Evolutionary conservation across 176 grass and related monocot genomes (phyloP).

Genomic region (Panicum miliaceum): DNA sequence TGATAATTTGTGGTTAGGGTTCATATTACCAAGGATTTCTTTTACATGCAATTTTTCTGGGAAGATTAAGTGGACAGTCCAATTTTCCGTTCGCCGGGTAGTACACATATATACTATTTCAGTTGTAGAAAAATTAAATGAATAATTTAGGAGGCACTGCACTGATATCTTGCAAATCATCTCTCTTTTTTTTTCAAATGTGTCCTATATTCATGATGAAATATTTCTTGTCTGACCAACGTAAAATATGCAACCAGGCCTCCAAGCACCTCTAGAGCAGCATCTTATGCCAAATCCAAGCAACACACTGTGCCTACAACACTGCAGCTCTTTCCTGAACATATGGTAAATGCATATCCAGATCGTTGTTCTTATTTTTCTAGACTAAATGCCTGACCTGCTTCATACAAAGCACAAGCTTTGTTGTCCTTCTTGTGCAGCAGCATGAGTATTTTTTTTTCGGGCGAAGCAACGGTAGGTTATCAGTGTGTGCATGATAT

Average conservation of each 20-base stretch:
- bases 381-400: not conserved
- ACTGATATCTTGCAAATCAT: not conserved
- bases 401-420: not conserved
- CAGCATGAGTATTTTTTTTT: no score
- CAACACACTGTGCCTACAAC: not conserved
- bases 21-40: not conserved
- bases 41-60: not conserved
- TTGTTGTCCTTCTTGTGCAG: not conserved
- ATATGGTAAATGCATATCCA: not conserved
- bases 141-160: not conserved
- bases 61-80: not conserved
- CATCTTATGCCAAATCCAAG: constrained; percentile 12
- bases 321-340: not conserved
- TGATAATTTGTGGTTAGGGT: not conserved
- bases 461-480: not conserved
- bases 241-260: not conserved
- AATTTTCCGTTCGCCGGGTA: not conserved
- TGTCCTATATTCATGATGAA: not conserved
- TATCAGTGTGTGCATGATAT: not conserved
- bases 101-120: not conserved
- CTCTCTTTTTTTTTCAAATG: not conserved
- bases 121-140: not conserved
- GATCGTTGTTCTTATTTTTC: not conserved
- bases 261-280: not conserved
- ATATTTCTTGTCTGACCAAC: not conserved